Conservation (phyloP, 1,284 basidiomycete genomes). For the Boletellus deceptivus region DNA sequence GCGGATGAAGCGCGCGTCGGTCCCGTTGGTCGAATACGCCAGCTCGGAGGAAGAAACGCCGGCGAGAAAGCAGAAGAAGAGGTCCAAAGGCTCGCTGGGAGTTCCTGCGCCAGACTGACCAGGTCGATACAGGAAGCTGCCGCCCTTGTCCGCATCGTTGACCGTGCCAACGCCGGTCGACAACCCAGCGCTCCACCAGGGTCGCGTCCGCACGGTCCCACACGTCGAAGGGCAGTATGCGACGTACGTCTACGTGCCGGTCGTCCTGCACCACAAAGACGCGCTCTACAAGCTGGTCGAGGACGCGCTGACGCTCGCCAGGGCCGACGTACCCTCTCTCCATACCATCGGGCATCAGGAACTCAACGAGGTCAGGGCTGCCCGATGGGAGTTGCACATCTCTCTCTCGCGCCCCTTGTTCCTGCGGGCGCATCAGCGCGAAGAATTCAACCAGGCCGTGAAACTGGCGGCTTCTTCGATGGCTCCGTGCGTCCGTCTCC, state of each 20-base stretch:
- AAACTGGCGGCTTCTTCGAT: constrained; percentile 44
- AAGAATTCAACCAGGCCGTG: constrained; percentile 61
- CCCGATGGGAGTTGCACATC: constrained; percentile 55
- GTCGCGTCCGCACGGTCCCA: constrained; percentile 67
- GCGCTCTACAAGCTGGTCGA: constrained; percentile 47
- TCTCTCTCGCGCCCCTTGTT: constrained; percentile 77
- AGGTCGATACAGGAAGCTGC: constrained; percentile 51
- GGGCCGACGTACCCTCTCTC: constrained; percentile 44
- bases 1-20: constrained; percentile 31
- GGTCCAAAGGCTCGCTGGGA: constrained; percentile 8
- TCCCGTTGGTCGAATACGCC: constrained; percentile 31
- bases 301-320: constrained; percentile 46
- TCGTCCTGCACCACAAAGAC: constrained; percentile 44
- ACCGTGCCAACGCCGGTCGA: constrained; percentile 49
- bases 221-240: constrained; percentile 81
- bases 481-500: constrained; percentile 44
- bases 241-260: constrained; percentile 69
- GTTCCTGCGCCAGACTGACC: constrained; percentile 11
- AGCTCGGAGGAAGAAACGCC: constrained; percentile 35
- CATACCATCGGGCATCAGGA: constrained; percentile 41
- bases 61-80: constrained; percentile 27
- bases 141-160: constrained; percentile 52
- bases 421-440: constrained; percentile 72
- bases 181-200: constrained; percentile 73
- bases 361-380: not conserved